Base-by-base conservation (phyloP, 2,329 filamentous ascomycete genomes). In the Trichoderma endophyticum region DNA sequence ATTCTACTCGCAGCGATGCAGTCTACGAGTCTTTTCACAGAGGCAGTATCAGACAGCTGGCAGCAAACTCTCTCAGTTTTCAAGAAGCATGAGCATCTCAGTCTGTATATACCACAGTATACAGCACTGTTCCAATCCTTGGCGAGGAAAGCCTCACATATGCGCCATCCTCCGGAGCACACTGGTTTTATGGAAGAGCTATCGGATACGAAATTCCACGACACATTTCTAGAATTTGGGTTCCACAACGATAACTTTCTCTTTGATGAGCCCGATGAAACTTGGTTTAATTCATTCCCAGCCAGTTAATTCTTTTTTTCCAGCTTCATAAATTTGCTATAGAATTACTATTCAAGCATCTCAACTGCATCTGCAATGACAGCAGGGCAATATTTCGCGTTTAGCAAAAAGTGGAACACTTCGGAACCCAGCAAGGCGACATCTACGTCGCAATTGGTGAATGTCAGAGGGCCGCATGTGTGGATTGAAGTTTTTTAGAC, bases 1-100 rank as follows among this genome's bases (percentile, higher is more conserved):
- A 65, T 65, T 26, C 39, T 65, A 15, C 62, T 65, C 18, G 62
- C 62, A 28, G 62, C 62, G 12, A 65, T 65, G 62, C 62, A 65
- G 6, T 65, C 62, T 1, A 39, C 14, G 6, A 28, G 51, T 24
- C n/a, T 65, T 18, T 65, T 65, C 8, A 65, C 62, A 24, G 24
- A 48, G 39, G 28, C 62, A 4, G 62, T 65, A 7, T 65, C 62
- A 3, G 39, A 54, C 24, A 65, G 62, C 62, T 65, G 62, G 62
- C 62, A 65, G 8, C 62, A 65, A 21, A 54, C 43, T 21, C 39
- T 65, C 15, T 51, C 62, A 32, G 28, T 18, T 24, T 32, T 65
- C 43, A 65, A 65, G 39, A 51, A 39, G 11, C 62, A 65, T 54
- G 62, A 65, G 28, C 62, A 65, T 18, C 62, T 65, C 18, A 48